Conservation (phyloP, 805 yeast genomes). For the Starmerella powellii region DNA sequence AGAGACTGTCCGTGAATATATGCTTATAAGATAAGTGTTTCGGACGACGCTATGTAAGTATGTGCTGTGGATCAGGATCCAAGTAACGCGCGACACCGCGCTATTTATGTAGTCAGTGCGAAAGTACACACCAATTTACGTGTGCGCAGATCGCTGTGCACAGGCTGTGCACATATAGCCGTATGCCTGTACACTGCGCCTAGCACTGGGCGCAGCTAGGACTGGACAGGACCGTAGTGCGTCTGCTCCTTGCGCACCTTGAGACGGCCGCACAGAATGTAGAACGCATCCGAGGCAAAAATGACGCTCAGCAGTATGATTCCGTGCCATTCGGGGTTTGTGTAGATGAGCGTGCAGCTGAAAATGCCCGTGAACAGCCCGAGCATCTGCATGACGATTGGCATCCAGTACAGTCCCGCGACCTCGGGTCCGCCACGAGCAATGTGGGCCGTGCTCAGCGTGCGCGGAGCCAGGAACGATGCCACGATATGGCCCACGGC, state of each 20-base stretch:
- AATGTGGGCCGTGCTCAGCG: constrained; percentile 5
- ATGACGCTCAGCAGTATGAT: constrained; percentile 5
- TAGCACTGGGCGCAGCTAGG: not conserved
- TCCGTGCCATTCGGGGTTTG: constrained; percentile 19
- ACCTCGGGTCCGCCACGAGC: constrained; percentile 9
- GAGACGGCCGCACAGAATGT: constrained; percentile 2
- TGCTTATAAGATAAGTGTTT: no score
- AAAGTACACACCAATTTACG: no score
- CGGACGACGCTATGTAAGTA: no score
- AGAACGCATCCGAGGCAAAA: not conserved
- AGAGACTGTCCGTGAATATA: no score
- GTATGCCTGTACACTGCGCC: no score
- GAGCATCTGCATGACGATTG: constrained; percentile 20
- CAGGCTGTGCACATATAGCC: no score
- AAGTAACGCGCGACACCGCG: no score
- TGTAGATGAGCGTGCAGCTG: constrained; percentile 15
- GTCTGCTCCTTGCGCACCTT: not conserved
- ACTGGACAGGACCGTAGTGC: constrained; percentile 11
- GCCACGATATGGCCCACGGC: not conserved
- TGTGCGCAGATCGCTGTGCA: no score
- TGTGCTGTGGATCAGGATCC: no score
- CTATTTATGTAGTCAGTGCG: no score
- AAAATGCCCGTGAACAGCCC: constrained; percentile 17
- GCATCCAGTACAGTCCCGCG: constrained; percentile 17
- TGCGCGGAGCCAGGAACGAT: not conserved